These are phyloP conservation scores for Collybia mongolica DNA, from an alignment of 768 basidiomycete species.

Conservation along the genomic window DNA sequence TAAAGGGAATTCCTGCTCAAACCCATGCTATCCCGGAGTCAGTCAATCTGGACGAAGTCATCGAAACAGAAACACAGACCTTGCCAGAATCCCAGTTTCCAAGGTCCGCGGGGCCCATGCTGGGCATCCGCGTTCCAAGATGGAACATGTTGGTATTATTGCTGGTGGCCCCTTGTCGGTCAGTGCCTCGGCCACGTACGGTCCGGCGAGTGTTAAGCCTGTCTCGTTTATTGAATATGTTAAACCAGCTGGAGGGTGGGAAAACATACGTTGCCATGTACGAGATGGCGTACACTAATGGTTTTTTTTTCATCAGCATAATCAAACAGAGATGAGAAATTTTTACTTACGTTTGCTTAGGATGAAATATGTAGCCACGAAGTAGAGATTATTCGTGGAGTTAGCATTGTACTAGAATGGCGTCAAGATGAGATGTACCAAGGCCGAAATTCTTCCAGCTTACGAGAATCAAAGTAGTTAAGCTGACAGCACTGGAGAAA, in stretches of 20 bases:
- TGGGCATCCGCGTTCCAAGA: constrained; percentile 44
- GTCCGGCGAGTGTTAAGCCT: constrained; percentile 62
- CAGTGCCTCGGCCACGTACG: constrained; percentile 55
- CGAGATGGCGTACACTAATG: constrained; percentile 61
- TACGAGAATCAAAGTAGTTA: constrained; percentile 56
- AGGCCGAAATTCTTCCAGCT: constrained; percentile 15
- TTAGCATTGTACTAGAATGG: constrained; percentile 50
- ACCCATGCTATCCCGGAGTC: too few relatives aligned
- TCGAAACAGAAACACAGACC: constrained; percentile 1
- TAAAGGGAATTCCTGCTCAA: constrained; percentile 19
- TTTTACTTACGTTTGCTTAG: constrained; percentile 59
- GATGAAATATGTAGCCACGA: constrained; percentile 60
- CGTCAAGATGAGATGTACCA: too few relatives aligned
- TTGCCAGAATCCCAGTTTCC: constrained; percentile 33
- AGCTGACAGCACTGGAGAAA: constrained; percentile 37
- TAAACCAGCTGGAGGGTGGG: neutral
- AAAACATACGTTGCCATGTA: constrained; percentile 58
- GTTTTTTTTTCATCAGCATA: constrained; percentile 3
- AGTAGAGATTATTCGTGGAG: constrained; percentile 56
- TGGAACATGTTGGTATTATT: constrained; percentile 53
- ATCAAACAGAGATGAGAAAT: neutral
- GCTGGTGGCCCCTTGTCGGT: constrained; percentile 34
- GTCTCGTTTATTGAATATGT: neutral
- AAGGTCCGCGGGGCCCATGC: constrained; percentile 34
- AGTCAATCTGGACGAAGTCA: neutral